A percentile compares a stretch with the other conserved stretches of the same genome.
phyloP scores from a whole-genome alignment of 2,329 filamentous ascomycete species.

The Monosporascus sp. region DNA sequence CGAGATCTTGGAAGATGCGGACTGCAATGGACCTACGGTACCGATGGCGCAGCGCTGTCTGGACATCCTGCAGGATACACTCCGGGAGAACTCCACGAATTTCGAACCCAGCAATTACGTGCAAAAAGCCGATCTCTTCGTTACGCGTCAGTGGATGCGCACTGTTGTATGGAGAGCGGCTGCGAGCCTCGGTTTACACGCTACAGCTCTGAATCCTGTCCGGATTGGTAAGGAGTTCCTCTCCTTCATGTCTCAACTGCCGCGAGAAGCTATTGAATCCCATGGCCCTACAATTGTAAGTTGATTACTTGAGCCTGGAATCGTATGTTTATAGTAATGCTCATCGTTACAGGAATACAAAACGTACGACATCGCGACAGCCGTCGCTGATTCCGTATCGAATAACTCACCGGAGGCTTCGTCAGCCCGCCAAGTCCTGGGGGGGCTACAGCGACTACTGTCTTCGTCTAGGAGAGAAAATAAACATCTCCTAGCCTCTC shows the following conservation, averaged over 20 bases:
- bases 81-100: conserved; percentile 33
- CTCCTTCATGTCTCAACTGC: conserved; percentile 15
- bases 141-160: conserved; percentile 46
- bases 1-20: conserved; percentile 36
- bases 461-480: too few species aligned
- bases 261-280: too few species aligned
- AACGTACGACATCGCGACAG: conserved; percentile 40
- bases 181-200: conserved; percentile 21
- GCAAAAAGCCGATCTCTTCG: conserved; percentile 42
- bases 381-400: conserved; percentile 35
- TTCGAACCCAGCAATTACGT: conserved; percentile 39
- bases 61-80: conserved; percentile 34
- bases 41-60: conserved; percentile 25
- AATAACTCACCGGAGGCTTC: conserved; percentile 8
- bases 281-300: too few species aligned
- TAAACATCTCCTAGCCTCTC: too few species aligned
- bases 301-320: too few species aligned
- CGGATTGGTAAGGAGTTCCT: conserved; percentile 42
- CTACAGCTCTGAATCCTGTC: conserved; percentile 31
- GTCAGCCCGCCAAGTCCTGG: too few species aligned
- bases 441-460: too few species aligned
- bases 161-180: conserved; percentile 41
- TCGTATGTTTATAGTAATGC: conserved; percentile 36
- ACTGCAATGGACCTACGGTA: conserved; percentile 11
- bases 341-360: conserved; percentile 43